Base-by-base conservation (phyloP, 1,139 yeast genomes). In the Candida neerlandica region DNA sequence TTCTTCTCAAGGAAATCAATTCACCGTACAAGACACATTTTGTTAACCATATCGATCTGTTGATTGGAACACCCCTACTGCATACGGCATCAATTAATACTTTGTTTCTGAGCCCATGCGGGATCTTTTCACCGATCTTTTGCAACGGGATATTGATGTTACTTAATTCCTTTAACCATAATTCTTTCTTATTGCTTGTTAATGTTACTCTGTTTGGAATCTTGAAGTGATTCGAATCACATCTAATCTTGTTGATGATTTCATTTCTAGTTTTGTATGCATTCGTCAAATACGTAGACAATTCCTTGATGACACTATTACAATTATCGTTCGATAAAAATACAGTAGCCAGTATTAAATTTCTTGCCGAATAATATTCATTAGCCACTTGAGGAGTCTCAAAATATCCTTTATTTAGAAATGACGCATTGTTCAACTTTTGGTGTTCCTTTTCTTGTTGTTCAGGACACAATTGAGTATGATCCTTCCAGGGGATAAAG, bases 161-260 rank as follows among this genome's bases (percentile, higher is more conserved):
- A 1, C 95, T 89, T 48, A 92, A 72, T 60, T 90, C 96, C 48
- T 79, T 78, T 44, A 92, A 70, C 99, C 99, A 92, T 1, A 84
- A 75, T 55, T 90, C 96, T 54, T 86, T 78, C 62, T 89, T 88
- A 62, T 86, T 86, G 50, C 92, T 96, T 0, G 97, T 91, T 32
- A 92, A 70, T 0, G 97, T 92, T 16, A 92, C 96, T 54, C 97
- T 73, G 10, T 94, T 92, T 0, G 96, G 97, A 23, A 88, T 88
- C 60, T 80, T 83, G 69, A 84, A 89, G 10, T 81, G 75, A 29
- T 71, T 70, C 21, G 86, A 75, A 26, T 75, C 80, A 35, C 72
- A 65, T 19, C 73, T 70, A 44, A 89, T 81, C 56, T 84, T 83
- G 59, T 88, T 87, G 56, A 84, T 78, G 35, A 78, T 73, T 49